Evolutionary conservation across 305 asterid species (phyloP).

Genomic region (Solanum aculeatissimum): DNA sequence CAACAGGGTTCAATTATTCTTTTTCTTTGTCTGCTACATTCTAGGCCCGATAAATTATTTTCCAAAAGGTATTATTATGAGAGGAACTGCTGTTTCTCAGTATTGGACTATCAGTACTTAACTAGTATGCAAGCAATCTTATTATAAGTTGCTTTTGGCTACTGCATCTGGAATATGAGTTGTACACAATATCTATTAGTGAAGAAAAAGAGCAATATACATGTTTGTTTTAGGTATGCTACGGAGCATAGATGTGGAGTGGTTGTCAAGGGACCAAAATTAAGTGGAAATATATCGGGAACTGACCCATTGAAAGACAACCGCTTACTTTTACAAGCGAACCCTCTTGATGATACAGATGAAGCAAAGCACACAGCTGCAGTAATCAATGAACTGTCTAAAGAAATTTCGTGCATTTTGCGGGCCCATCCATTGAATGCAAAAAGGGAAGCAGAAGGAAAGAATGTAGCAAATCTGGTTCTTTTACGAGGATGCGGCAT

Average conservation of each 20-base stretch:
- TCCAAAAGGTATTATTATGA: not conserved
- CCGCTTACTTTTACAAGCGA: constrained; percentile 65
- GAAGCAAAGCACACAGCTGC: constrained; percentile 79
- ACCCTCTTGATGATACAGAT: constrained; percentile 74
- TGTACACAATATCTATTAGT: not conserved
- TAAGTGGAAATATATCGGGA: constrained; percentile 95
- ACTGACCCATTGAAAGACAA: constrained; percentile 95
- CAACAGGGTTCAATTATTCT: not conserved
- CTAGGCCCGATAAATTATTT: not conserved
- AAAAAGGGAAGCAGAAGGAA: constrained; percentile 67
- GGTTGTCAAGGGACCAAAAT: constrained; percentile 91
- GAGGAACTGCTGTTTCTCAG: not conserved
- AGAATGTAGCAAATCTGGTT: constrained; percentile 72
- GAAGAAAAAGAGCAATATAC: not conserved
- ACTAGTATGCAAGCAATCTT: not conserved
- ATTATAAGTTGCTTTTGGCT: not conserved
- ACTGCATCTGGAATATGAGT: not conserved
- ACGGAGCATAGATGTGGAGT: constrained; percentile 99
- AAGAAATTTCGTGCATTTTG: constrained; percentile 72
- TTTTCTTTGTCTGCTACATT: not conserved
- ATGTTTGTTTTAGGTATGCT: constrained; percentile 54
- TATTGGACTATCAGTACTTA: not conserved
- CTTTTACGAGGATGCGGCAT: constrained; percentile 96
- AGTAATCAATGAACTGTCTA: constrained; percentile 78
- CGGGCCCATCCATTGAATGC: constrained; percentile 67